Evolutionary conservation across 495 filamentous ascomycete species (phyloP), one percentile per base, ranked within the genome.

Genomic region (Penicillium coffeae): DNA sequence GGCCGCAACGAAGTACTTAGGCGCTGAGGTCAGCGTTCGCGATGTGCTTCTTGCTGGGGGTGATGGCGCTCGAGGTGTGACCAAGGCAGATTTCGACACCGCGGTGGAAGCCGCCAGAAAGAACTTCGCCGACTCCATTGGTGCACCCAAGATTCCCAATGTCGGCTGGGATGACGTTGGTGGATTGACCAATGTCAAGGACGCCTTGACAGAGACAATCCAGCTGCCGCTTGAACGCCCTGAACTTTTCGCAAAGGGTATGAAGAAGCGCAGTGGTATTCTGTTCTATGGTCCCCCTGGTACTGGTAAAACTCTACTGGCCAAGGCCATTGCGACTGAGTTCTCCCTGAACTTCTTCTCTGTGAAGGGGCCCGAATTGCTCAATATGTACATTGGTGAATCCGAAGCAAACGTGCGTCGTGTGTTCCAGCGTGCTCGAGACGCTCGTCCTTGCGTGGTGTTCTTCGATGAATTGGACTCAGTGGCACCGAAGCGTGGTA

Each of bases 371-470:
- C 93, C 93, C 1, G 93, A 98, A 70, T 67, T 98, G 57, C 82
- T 98, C 14, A 98, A 98, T 61, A 98, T 97, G 93, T 98, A 98
- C 61, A 97, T 98, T 63, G 93, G 93, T 68, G 93, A 97, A 67
- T 95, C 90, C 8, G 93, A 98, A 74, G 94, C 94, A 38, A 97
- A 97, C 59, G 93, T 98, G 9, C 85, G 93, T 2, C 79, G 94
- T 4, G 94, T 98, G 2, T 98, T 98, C 73, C 92, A 96, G 70
- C 79, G 90, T 10, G 93, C 93, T 7, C 77, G 94, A 8, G 93
- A 97, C 69, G 93, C 93, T 8, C 75, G 92, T n/a, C 93, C 93
- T 1, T 98, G 93, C 55, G 92, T 97, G 36, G 93, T 98, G 19
- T 98, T 98, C 77, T 98, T 98, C 56, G 93, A 99, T 55, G 93